Conservation (phyloP, 164 flowering plant species). For the Piper longum region DNA sequence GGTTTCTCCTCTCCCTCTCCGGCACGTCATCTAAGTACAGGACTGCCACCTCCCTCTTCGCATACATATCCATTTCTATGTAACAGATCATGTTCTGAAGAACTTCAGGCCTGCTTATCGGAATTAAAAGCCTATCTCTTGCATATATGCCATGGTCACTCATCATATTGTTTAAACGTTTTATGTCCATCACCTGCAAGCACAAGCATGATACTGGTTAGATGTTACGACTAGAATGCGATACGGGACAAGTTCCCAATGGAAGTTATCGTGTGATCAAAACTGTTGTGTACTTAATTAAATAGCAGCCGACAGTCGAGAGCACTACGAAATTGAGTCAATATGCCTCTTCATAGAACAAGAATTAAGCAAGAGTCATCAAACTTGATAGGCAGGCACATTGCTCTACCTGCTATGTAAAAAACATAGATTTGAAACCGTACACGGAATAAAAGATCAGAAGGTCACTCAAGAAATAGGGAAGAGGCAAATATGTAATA, state of each 20-base stretch:
- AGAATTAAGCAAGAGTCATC: too few species aligned
- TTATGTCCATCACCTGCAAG: constrained; percentile 72
- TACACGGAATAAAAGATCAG: too few species aligned
- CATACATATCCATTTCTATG: constrained; percentile 64
- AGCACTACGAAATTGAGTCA: too few species aligned
- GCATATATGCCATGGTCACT: constrained; percentile 96
- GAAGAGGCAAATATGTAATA: too few species aligned
- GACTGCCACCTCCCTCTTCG: constrained; percentile 89
- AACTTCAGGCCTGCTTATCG: constrained; percentile 52
- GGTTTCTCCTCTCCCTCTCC: constrained; percentile 17
- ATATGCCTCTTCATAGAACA: too few species aligned
- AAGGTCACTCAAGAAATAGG: too few species aligned
- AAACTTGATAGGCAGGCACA: too few species aligned
- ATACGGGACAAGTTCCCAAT: neutral
- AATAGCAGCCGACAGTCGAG: too few species aligned
- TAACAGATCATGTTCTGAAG: constrained; percentile 63
- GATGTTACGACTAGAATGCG: neutral
- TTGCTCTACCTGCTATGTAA: too few species aligned
- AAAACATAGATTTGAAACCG: too few species aligned
- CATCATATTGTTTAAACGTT: constrained; percentile 94
- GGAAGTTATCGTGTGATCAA: too few species aligned
- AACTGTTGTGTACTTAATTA: too few species aligned
- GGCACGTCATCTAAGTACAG: constrained; percentile 67
- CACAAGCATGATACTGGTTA: neutral
- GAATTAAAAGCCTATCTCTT: constrained; percentile 80